A percentile compares a stretch with the other conserved stretches of the same genome.
These are phyloP conservation scores for Kazachstania viticola DNA, from an alignment of 805 yeast species.

Conservation along the genomic window DNA sequence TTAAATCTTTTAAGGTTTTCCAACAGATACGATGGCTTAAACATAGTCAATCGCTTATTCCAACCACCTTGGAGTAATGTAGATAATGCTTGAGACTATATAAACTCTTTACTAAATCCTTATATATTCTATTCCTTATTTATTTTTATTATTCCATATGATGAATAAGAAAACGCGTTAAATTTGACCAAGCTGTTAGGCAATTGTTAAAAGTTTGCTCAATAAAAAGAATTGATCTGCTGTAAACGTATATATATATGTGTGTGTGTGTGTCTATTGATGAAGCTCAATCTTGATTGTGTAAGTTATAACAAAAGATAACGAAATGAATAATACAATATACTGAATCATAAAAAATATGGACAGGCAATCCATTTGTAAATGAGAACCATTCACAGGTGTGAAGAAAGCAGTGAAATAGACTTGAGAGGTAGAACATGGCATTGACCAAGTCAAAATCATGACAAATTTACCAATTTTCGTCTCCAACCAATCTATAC, in stretches of 20 bases:
- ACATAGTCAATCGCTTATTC: constrained; percentile 9
- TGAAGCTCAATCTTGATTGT: constrained; percentile 23
- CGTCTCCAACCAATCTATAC: constrained; percentile 51
- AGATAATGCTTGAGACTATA: too few species aligned
- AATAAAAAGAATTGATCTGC: too few species aligned
- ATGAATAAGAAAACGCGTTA: too few species aligned
- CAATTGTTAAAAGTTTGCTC: too few species aligned
- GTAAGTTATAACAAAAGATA: constrained; percentile 67
- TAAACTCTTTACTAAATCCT: too few species aligned
- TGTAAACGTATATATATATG: too few species aligned
- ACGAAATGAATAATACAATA: constrained; percentile 44
- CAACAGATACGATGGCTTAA: constrained; percentile 11
- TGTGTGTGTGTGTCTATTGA: too few species aligned
- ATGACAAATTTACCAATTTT: constrained; percentile 58
- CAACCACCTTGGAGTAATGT: too few species aligned
- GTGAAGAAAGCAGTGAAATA: constrained; percentile 83
- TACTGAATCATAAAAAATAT: constrained; percentile 60
- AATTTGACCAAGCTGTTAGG: too few species aligned
- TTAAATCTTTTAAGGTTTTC: constrained; percentile 13
- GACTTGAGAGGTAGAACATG: constrained; percentile 80
- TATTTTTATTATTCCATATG: too few species aligned
- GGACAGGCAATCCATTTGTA: constrained; percentile 74
- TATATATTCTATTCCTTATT: too few species aligned
- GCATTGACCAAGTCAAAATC: constrained; percentile 66
- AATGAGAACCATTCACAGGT: constrained; percentile 42